Percentiles rank a stretch among this genome's conserved stretches.
Conservation (phyloP, 345 rosid species). For the Limnanthes douglasii region DNA sequence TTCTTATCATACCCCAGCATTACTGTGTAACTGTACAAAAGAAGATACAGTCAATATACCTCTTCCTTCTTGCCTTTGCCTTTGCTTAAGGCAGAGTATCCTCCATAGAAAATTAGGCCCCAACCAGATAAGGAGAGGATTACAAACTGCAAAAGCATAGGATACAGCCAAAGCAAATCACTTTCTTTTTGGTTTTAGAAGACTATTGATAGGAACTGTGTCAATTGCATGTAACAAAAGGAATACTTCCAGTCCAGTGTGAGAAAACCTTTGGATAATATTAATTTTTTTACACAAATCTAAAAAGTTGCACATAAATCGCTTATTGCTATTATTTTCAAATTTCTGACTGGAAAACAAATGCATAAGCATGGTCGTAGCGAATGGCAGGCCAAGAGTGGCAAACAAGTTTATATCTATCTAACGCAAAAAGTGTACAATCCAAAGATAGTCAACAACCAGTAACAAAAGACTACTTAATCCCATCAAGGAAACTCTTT, state of each 20-base stretch:
- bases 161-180: background rate
- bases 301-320: too few species aligned
- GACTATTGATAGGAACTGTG: background rate
- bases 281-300: too few species aligned
- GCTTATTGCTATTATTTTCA: too few species aligned
- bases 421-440: background rate
- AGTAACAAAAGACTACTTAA: background rate
- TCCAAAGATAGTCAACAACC: background rate
- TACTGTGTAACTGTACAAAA: too few species aligned
- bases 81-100: conserved; percentile 31
- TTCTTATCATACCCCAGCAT: too few species aligned
- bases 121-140: conserved; percentile 51
- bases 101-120: conserved; percentile 40
- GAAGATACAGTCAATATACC: conserved; percentile 15
- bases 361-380: too few species aligned
- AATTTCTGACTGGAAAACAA: too few species aligned
- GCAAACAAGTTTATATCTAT: background rate
- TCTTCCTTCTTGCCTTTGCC: conserved; percentile 35
- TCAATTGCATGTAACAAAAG: background rate
- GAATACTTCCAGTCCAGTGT: background rate
- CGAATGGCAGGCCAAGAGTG: too few species aligned
- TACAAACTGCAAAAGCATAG: conserved; percentile 36
- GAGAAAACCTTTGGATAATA: background rate
- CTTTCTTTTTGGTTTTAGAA: too few species aligned
- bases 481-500: background rate